A percentile compares a stretch with the other conserved stretches of the same genome.
These are phyloP conservation scores for Mycena galericulata DNA, from an alignment of 768 basidiomycete genomes.

Conservation along the genomic window DNA sequence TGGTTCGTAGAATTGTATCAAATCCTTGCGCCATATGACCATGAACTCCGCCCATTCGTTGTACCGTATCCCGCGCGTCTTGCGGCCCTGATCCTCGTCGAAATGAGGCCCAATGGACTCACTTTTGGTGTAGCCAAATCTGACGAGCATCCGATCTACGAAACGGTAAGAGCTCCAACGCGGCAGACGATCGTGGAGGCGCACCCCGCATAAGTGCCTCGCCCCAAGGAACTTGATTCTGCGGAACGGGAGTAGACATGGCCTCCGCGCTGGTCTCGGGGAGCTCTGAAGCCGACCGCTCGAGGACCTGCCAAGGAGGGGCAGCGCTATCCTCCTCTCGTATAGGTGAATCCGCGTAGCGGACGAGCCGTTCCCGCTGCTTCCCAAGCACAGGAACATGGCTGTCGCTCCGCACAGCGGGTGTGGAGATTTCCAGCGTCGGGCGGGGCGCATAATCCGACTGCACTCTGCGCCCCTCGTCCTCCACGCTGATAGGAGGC, in stretches of 20 bases:
- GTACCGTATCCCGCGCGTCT: conserved; percentile 67
- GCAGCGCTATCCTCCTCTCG: conserved; percentile 47
- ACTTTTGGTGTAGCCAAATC: conserved; percentile 72
- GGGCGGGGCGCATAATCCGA: conserved; percentile 27
- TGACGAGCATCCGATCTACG: conserved; percentile 91
- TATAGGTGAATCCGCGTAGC: conserved; percentile 48
- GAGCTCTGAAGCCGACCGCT: conserved; percentile 66
- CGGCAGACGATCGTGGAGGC: conserved; percentile 28
- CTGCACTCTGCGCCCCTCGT: conserved; percentile 15
- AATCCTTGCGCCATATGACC: conserved; percentile 84
- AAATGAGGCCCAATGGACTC: conserved; percentile 64
- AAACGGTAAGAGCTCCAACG: conserved; percentile 7
- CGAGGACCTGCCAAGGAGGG: conserved; percentile 75
- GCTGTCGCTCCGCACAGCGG: conserved; percentile 30
- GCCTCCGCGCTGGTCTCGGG: conserved; percentile 77
- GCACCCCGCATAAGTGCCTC: conserved; percentile 83
- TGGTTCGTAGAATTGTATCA: conserved; percentile 87
- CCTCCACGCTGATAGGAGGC: background rate
- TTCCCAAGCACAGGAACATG: conserved; percentile 35
- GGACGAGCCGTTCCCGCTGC: conserved; percentile 52
- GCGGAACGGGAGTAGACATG: conserved; percentile 43
- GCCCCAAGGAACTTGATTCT: conserved; percentile 50
- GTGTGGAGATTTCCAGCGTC: background rate
- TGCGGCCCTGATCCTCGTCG: conserved; percentile 77
- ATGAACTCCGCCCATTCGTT: conserved; percentile 87